Base-by-base conservation (phyloP, 2,329 filamentous ascomycete genomes). In the Phialophora tarda region DNA sequence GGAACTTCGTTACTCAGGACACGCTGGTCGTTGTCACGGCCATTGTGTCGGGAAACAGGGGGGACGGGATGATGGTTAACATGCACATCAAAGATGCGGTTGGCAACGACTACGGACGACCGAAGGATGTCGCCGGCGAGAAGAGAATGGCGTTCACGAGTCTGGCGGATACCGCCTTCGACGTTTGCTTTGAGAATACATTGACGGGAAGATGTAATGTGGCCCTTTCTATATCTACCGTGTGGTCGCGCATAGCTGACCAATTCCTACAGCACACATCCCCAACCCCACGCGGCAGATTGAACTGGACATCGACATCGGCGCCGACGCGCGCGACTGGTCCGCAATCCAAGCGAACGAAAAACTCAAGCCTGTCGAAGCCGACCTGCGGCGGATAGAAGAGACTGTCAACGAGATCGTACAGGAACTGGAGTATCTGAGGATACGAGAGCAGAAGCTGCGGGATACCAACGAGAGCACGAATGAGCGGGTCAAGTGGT, bases 391-490 rank as follows among this genome's bases (percentile, higher is more conserved):
- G 75, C 89, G 93, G 73, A 91, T 98, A 76, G 93, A 97, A 79
- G 95, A 97, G 82, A 86, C 94, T 77, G 91, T 96, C 47, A 85
- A 84, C 71, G 94, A 98, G 82, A 88, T 98, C 71, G 94, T 97
- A 57, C 81, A 81, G 70, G 94, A 98, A 85, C 96, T 99, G 94
- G 94, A 98, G 71, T 99, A 98, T 82, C 87, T 99, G 74, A 88
- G 95, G 72, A 75, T 80, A 47, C 88, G 95, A 74, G 95, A 99
- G 85, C 93, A 97, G 86, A 96, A 92, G 84, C 86, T 99, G 74
- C 86, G 95, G 78, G 94, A 99, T 82, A 99, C 95, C 73, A 99
- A 99, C 81, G 95, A 99, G 89, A 98, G 94, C 85, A 99, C 95
- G 72, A 99, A 99, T 82, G 95, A 91, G 82, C 88, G 95, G 66